These are phyloP conservation scores for Microdochium paspali DNA, from an alignment of 2,329 filamentous ascomycete species.

Conservation along the genomic window DNA sequence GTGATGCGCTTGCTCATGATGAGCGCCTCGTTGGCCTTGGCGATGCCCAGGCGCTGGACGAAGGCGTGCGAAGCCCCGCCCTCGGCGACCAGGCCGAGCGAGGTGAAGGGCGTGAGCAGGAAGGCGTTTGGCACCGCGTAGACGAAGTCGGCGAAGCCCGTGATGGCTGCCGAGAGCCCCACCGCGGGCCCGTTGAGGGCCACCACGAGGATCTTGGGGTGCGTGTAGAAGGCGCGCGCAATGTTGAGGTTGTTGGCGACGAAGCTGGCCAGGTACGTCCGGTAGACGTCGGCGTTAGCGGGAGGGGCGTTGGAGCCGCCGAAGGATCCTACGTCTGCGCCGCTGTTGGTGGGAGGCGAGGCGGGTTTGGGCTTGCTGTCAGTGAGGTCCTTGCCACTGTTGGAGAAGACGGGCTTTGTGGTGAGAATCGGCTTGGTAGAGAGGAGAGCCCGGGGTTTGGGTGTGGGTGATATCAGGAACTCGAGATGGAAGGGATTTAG, in stretches of 20 bases:
- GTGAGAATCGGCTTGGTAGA: no score
- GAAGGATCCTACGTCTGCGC: slow-evolving; percentile 64
- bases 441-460: neutral
- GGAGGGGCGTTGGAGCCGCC: slow-evolving; percentile 30
- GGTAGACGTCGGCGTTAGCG: slow-evolving; percentile 22
- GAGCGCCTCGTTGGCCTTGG: slow-evolving; percentile 83
- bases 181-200: slow-evolving; percentile 89
- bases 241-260: slow-evolving; percentile 81
- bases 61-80: slow-evolving; percentile 73
- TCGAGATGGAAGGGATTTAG: neutral
- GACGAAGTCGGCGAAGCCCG: slow-evolving; percentile 83
- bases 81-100: slow-evolving; percentile 82
- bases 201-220: slow-evolving; percentile 86
- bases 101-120: slow-evolving; percentile 84
- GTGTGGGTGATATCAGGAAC: neutral
- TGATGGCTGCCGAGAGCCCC: slow-evolving; percentile 76
- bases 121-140: slow-evolving; percentile 77
- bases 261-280: slow-evolving; percentile 59
- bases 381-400: neutral
- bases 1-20: slow-evolving; percentile 78
- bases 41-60: slow-evolving; percentile 68
- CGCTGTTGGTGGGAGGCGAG: slow-evolving; percentile 41
- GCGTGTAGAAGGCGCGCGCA: slow-evolving; percentile 82
- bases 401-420: no score
- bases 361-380: neutral